Evolutionary conservation across 306 rosid species (phyloP).

Genomic region (Vigna trinervia): DNA sequence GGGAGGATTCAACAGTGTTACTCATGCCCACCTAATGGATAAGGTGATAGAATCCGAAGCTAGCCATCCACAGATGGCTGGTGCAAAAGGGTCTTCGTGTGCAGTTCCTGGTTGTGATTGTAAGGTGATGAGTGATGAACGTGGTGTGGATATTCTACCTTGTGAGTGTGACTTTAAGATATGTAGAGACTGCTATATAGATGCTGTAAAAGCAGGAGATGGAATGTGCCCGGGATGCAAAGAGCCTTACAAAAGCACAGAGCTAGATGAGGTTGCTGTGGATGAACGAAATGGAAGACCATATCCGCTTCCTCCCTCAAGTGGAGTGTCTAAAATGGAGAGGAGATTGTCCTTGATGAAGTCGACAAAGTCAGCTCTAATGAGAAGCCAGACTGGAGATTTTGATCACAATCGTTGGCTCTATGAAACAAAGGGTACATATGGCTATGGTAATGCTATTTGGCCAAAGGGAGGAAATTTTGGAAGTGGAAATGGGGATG

Average conservation of each 20-base stretch:
- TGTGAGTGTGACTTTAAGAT: conserved; percentile 97
- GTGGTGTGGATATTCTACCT: conserved; percentile 91
- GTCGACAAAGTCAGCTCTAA: conserved; percentile 79
- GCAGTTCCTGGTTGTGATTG: conserved; percentile 93
- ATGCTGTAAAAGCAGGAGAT: conserved; percentile 82
- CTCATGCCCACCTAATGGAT: conserved; percentile 93
- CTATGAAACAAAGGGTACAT: conserved; percentile 93
- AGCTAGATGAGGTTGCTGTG: conserved; percentile 75
- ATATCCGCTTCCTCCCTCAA: conserved; percentile 77
- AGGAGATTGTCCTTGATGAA: conserved; percentile 90
- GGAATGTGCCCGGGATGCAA: conserved; percentile 93
- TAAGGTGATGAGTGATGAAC: conserved; percentile 88
- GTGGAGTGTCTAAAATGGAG: conserved; percentile 79
- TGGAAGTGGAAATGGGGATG: conserved; percentile 68
- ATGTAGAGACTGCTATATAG: conserved; percentile 90
- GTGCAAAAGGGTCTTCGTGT: conserved; percentile 88
- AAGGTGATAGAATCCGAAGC: conserved; percentile 90
- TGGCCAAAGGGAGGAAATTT: conserved; percentile 93
- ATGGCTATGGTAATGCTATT: conserved; percentile 96
- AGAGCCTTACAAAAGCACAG: conserved; percentile 84
- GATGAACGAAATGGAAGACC: conserved; percentile 65
- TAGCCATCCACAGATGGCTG: conserved; percentile 98
- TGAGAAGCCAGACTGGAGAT: conserved; percentile 93
- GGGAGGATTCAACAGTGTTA: conserved; percentile 89
- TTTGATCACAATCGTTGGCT: conserved; percentile 96